These are phyloP conservation scores for Aspergillus novoparasiticus DNA, from an alignment of 2,329 filamentous ascomycete genomes.

Conservation along the genomic window DNA sequence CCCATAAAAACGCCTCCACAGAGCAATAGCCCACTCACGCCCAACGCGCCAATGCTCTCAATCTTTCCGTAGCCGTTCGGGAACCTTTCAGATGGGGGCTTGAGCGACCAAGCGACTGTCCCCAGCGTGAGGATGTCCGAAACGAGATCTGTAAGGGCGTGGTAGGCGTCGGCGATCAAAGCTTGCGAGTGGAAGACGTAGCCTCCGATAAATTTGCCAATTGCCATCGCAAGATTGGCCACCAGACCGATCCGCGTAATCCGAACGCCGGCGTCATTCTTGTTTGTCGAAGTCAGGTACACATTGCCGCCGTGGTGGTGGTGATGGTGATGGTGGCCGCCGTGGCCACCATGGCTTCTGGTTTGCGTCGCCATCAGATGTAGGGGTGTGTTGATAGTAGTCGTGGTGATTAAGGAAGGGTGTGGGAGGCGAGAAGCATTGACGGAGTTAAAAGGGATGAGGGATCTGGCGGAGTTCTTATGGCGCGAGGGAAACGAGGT, in stretches of 20 bases:
- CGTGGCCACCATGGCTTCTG: constrained; percentile 48
- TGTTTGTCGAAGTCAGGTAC: constrained; percentile 78
- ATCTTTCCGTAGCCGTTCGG: constrained; percentile 95
- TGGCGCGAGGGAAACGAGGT: constrained; percentile 12
- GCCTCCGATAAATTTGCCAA: constrained; percentile 89
- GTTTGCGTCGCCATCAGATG: constrained; percentile 47
- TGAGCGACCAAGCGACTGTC: constrained; percentile 91
- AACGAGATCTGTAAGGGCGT: constrained; percentile 91
- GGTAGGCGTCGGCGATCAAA: constrained; percentile 90
- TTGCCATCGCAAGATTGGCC: constrained; percentile 90
- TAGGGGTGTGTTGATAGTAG: constrained; percentile 32
- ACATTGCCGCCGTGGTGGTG: constrained; percentile 83
- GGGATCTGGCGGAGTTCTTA: constrained; percentile 17
- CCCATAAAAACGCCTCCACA: constrained; percentile 92
- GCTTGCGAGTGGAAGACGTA: constrained; percentile 94
- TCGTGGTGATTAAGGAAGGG: constrained; percentile 15
- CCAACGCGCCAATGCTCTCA: constrained; percentile 91
- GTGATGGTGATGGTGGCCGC: constrained; percentile 62
- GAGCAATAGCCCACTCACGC: constrained; percentile 88
- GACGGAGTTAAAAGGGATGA: constrained; percentile 10
- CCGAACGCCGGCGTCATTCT: constrained; percentile 87
- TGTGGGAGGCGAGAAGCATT: constrained; percentile 20
- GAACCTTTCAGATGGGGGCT: constrained; percentile 79
- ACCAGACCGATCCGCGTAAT: constrained; percentile 88
- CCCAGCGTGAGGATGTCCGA: constrained; percentile 92